phyloP scores from a whole-genome alignment of 2,329 filamentous ascomycete genomes.

The Zymoseptoria pseudotritici region DNA sequence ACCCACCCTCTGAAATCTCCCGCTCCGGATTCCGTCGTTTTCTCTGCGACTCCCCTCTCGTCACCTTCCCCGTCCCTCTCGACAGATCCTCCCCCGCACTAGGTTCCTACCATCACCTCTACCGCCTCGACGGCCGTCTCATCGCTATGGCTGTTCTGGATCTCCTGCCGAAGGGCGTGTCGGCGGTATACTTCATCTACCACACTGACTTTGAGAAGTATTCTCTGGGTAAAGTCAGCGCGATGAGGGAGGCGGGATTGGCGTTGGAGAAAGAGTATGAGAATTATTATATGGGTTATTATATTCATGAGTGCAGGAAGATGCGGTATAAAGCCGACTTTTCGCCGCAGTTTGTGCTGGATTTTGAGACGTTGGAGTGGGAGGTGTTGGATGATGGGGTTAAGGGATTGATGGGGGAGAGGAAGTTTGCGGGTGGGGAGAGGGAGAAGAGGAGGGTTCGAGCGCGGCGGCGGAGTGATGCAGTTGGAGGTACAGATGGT shows the following conservation, averaged over 20 bases:
- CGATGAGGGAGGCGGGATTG: slow-evolving; percentile 63
- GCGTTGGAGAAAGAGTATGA: slow-evolving; percentile 61
- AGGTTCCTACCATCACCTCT: slow-evolving; percentile 76
- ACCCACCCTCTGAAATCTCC: slow-evolving; percentile 53
- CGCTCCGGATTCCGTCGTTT: slow-evolving; percentile 61
- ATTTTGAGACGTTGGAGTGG: slow-evolving; percentile 45
- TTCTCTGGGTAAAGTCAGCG: slow-evolving; percentile 68
- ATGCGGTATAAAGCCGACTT: slow-evolving; percentile 84
- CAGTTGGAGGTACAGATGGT: too few species aligned
- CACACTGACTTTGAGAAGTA: slow-evolving; percentile 64
- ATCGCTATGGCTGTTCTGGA: slow-evolving; percentile 73
- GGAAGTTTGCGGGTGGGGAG: slow-evolving; percentile 46
- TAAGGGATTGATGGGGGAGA: slow-evolving; percentile 42
- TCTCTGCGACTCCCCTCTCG: slow-evolving; percentile 59
- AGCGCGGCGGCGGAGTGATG: not conserved
- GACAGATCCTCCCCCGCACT: slow-evolving; percentile 44
- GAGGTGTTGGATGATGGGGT: slow-evolving; percentile 26
- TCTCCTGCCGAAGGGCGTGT: slow-evolving; percentile 67
- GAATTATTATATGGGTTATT: slow-evolving; percentile 77
- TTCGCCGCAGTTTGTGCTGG: slow-evolving; percentile 64
- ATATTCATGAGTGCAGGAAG: slow-evolving; percentile 73
- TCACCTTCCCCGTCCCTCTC: slow-evolving; percentile 40
- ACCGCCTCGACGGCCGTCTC: slow-evolving; percentile 66
- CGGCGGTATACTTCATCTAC: slow-evolving; percentile 78
- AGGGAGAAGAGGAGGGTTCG: slow-evolving; percentile 23